phyloP scores from a whole-genome alignment of 371 early-diverging fungal genomes.

The Lichtheimia hyalospora region DNA sequence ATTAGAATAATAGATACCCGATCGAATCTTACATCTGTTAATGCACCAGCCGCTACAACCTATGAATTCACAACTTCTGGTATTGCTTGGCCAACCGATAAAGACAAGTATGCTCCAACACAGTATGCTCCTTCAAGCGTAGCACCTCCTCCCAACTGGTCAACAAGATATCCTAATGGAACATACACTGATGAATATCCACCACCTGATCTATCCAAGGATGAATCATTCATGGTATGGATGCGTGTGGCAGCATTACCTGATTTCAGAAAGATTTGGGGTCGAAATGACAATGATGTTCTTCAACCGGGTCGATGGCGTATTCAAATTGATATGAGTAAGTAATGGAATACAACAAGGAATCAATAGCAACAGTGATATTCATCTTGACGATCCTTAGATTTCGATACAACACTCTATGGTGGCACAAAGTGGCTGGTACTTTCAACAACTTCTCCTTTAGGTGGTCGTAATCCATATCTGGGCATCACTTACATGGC shows the following conservation, averaged over 20 bases:
- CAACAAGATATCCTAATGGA: slow-evolving; percentile 57
- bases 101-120: slow-evolving; percentile 65
- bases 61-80: slow-evolving; percentile 60
- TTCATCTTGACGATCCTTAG: slow-evolving; percentile 33
- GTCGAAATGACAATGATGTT: slow-evolving; percentile 60
- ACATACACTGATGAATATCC: slow-evolving; percentile 54
- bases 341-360: slow-evolving; percentile 7
- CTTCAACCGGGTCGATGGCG: slow-evolving; percentile 67
- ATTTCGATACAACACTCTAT: slow-evolving; percentile 78
- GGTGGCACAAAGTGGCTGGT: slow-evolving; percentile 93
- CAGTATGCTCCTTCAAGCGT: slow-evolving; percentile 55
- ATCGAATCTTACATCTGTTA: slow-evolving; percentile 27
- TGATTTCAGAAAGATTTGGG: slow-evolving; percentile 96
- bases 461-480: slow-evolving; percentile 95
- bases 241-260: slow-evolving; percentile 97
- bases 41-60: slow-evolving; percentile 15
- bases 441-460: slow-evolving; percentile 84
- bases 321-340: slow-evolving; percentile 67
- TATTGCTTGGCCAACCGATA: slow-evolving; percentile 93
- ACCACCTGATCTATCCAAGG: slow-evolving; percentile 68
- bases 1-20: slow-evolving; percentile 29
- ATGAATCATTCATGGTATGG: slow-evolving; percentile 98
- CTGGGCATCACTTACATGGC: slow-evolving; percentile 92
- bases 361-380: not conserved
- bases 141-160: slow-evolving; percentile 83